Conservation (phyloP, 306 rosid genomes). For the Prunus fruticosa region DNA sequence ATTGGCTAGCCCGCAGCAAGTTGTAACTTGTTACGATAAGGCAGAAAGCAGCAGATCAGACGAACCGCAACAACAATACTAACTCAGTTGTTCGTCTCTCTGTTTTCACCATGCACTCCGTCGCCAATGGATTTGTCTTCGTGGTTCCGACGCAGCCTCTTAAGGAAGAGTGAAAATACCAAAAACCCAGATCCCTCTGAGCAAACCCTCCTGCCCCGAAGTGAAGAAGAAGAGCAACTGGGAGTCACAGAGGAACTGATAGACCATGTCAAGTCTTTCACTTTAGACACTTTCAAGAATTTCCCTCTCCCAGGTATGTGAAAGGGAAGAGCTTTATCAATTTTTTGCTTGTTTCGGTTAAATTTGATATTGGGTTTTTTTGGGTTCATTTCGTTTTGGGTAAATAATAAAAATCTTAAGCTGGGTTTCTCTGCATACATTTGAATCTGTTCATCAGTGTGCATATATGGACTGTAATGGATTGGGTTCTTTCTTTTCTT, state of each 20-base stretch:
- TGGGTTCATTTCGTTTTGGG: not conserved
- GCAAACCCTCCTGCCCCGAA: conserved; percentile 5
- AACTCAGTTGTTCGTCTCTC: not conserved
- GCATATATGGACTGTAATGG: not conserved
- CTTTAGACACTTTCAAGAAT: conserved; percentile 68
- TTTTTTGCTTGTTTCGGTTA: not conserved
- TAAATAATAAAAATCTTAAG: not conserved
- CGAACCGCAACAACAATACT: not conserved
- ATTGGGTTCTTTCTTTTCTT: not conserved
- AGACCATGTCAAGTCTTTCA: conserved; percentile 59
- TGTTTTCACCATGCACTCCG: not conserved
- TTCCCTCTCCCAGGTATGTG: conserved; percentile 65
- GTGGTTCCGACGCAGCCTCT: conserved; percentile 62
- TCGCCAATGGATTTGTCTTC: conserved; percentile 48
- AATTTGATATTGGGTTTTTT: not conserved
- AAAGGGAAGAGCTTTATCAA: not conserved
- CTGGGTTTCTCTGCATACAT: not conserved
- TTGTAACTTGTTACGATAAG: not conserved
- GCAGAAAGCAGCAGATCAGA: not conserved
- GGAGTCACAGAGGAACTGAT: conserved; percentile 68
- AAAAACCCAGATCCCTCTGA: conserved; percentile 28
- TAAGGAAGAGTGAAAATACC: conserved; percentile 26
- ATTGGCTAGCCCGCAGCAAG: not conserved
- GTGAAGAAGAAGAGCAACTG: conserved; percentile 26
- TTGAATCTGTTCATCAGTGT: not conserved